A percentile compares a stretch with the other conserved stretches of the same genome.
phyloP scores from a whole-genome alignment of 2,329 filamentous ascomycete genomes.

The Penicillium sp. region DNA sequence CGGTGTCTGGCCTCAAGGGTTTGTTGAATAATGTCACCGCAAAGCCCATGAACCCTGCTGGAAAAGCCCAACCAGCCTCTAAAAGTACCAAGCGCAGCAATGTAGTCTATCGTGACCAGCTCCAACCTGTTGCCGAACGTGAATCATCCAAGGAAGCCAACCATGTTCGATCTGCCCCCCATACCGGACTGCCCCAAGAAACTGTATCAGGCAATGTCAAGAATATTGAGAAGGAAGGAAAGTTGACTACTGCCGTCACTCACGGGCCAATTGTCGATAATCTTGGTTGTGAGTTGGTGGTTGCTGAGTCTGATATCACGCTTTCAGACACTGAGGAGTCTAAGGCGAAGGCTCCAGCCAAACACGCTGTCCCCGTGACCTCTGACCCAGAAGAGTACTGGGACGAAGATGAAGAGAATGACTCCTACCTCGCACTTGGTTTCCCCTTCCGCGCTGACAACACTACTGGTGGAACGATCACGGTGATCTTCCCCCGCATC shows the following conservation, averaged over 20 bases:
- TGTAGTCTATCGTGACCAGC: slow-evolving; percentile 54
- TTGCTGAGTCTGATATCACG: slow-evolving; percentile 20
- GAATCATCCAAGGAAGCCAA: slow-evolving; percentile 32
- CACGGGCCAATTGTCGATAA: slow-evolving; percentile 1
- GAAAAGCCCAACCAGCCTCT: slow-evolving; percentile 29
- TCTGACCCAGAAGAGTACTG: slow-evolving; percentile 63
- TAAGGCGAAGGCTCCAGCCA: slow-evolving; percentile 5
- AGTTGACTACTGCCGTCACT: not conserved
- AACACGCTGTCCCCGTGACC: slow-evolving; percentile 12
- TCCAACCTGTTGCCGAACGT: slow-evolving; percentile 36
- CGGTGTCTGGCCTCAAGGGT: slow-evolving; percentile 40
- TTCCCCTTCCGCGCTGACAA: slow-evolving; percentile 67
- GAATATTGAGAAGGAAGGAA: slow-evolving; percentile 8
- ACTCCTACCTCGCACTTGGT: slow-evolving; percentile 72
- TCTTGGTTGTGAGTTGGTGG: not conserved
- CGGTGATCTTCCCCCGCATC: slow-evolving; percentile 66
- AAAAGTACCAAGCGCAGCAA: slow-evolving; percentile 51
- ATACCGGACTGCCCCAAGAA: slow-evolving; percentile 1
- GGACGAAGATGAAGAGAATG: slow-evolving; percentile 67
- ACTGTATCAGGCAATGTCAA: slow-evolving; percentile 6
- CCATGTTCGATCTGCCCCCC: slow-evolving; percentile 1
- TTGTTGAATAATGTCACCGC: slow-evolving; percentile 35
- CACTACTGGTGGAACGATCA: slow-evolving; percentile 62
- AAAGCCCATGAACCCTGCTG: slow-evolving; percentile 33
- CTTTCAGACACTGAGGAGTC: slow-evolving; percentile 15